Percentiles rank a stretch among this genome's conserved stretches.
phyloP scores from a whole-genome alignment of 2,329 filamentous ascomycete genomes.

The Pyrenochaeta sp. region DNA sequence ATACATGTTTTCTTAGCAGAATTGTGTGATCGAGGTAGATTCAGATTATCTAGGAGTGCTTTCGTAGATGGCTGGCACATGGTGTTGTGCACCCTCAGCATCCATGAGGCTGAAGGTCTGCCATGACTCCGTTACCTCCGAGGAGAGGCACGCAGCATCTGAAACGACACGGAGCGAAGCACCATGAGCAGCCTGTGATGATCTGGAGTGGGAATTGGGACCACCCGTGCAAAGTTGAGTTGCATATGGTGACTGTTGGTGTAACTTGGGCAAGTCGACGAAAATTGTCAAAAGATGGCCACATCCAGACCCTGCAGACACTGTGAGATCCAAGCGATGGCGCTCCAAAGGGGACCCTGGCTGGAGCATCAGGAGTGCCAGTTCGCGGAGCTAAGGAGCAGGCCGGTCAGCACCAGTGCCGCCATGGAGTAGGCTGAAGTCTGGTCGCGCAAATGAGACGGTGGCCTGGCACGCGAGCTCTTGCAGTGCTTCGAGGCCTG shows the following conservation, averaged over 20 bases:
- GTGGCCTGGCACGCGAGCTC: conserved; percentile 35
- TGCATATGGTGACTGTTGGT: no score
- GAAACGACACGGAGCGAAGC: neutral
- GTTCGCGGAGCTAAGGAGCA: neutral
- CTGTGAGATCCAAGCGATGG: neutral
- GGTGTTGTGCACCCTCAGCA: neutral
- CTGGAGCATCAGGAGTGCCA: neutral
- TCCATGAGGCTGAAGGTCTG: neutral
- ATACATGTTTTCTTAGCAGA: neutral
- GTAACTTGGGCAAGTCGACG: neutral
- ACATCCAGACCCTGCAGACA: neutral
- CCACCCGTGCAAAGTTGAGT: neutral
- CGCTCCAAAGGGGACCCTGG: neutral
- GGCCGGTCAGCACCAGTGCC: conserved; percentile 1
- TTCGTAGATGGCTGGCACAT: no score
- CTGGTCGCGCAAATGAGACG: neutral
- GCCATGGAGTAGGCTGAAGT: neutral
- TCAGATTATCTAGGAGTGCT: no score
- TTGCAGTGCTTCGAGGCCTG: conserved; percentile 11
- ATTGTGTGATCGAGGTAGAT: no score
- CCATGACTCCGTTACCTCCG: neutral
- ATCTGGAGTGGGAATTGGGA: neutral
- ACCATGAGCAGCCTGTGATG: neutral
- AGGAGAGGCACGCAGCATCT: neutral
- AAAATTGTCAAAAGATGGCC: neutral